Percentiles rank a stretch among this genome's conserved stretches.
These are phyloP conservation scores for Hygrophoropsis aurantiaca DNA, from an alignment of 768 basidiomycete genomes.

Conservation along the genomic window DNA sequence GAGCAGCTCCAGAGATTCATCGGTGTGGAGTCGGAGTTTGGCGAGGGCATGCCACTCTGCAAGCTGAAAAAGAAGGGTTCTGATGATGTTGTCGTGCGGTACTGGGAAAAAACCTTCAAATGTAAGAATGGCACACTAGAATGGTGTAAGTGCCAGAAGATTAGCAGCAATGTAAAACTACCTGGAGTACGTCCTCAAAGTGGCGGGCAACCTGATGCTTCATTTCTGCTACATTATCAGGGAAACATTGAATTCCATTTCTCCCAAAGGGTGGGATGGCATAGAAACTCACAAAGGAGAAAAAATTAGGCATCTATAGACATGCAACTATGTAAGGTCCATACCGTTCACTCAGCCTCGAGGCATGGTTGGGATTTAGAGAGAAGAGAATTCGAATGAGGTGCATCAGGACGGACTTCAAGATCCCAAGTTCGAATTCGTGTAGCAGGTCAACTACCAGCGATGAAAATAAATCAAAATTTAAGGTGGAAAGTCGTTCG, in stretches of 20 bases:
- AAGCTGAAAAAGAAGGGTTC: constrained; percentile 19
- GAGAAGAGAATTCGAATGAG: not conserved
- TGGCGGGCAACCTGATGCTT: constrained; percentile 8
- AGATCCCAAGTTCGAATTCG: constrained; percentile 20
- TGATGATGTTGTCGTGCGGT: constrained; percentile 19
- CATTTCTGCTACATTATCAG: constrained; percentile 1
- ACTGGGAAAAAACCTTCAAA: constrained; percentile 30
- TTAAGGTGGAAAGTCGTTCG: not conserved
- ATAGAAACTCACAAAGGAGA: constrained; percentile 3
- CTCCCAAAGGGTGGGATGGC: constrained; percentile 11
- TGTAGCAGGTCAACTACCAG: constrained; percentile 17
- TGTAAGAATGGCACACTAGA: constrained; percentile 31
- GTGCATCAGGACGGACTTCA: constrained; percentile 17
- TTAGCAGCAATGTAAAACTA: not conserved
- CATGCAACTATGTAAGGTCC: too few relatives aligned
- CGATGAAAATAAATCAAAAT: constrained; percentile 11
- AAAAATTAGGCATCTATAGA: not conserved
- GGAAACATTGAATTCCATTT: constrained; percentile 4
- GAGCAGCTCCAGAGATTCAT: constrained; percentile 18
- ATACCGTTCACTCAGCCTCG: not conserved
- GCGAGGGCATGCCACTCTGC: constrained; percentile 35
- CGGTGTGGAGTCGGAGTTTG: constrained; percentile 34
- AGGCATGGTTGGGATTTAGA: not conserved
- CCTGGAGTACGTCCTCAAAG: constrained; percentile 12
- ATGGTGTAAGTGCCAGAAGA: not conserved